Evolutionary conservation across 257 asterid genomes (phyloP).

Genomic region (Salvia splendens): DNA sequence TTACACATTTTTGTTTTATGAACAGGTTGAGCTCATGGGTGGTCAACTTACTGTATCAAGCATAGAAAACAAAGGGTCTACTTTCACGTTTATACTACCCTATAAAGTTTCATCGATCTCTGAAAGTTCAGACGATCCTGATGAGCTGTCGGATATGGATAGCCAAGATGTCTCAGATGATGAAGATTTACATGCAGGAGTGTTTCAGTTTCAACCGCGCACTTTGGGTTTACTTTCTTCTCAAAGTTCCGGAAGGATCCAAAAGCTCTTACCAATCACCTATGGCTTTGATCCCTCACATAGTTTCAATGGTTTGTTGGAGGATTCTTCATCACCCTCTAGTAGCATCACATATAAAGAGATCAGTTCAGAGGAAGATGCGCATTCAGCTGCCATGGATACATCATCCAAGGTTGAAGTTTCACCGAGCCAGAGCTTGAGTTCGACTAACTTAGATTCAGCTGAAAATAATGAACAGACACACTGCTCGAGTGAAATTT

Average conservation of each 20-base stretch:
- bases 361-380: slow-evolving; percentile 49
- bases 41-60: slow-evolving; percentile 79
- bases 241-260: slow-evolving; percentile 59
- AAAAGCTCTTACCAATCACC: slow-evolving; percentile 44
- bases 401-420: slow-evolving; percentile 41
- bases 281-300: slow-evolving; percentile 35
- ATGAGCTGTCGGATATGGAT: slow-evolving; percentile 63
- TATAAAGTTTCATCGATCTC: slow-evolving; percentile 59
- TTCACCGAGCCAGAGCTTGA: slow-evolving; percentile 29
- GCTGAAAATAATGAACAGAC: slow-evolving; percentile 24
- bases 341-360: slow-evolving; percentile 49
- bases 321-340: slow-evolving; percentile 45
- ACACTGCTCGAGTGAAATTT: slow-evolving; percentile 34
- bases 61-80: slow-evolving; percentile 68
- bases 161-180: slow-evolving; percentile 47
- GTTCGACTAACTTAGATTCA: slow-evolving; percentile 29
- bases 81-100: slow-evolving; percentile 76
- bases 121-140: slow-evolving; percentile 70
- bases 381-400: slow-evolving; percentile 44
- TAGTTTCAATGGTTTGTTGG: slow-evolving; percentile 35
- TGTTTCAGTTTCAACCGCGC: slow-evolving; percentile 73
- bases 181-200: slow-evolving; percentile 62
- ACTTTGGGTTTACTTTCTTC: slow-evolving; percentile 66
- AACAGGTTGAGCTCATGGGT: slow-evolving; percentile 96
- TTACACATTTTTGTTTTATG: slow-evolving; percentile 6